Evolutionary conservation across 345 rosid species (phyloP), one percentile per base, ranked within the genome.

Genomic region (Sonneratia caseolaris): DNA sequence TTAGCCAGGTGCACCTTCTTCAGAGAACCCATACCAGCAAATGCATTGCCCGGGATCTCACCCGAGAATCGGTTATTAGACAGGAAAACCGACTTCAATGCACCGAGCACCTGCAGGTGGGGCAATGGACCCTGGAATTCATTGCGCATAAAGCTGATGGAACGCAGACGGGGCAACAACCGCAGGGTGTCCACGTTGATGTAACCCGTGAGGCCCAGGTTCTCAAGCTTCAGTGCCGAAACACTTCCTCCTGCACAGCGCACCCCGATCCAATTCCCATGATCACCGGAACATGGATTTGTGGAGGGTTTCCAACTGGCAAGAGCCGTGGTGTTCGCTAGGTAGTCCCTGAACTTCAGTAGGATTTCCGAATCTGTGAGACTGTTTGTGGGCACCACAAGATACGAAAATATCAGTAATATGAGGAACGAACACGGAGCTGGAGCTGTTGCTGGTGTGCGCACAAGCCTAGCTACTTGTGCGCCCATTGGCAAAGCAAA

Each of bases 191-290:
- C 76, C 3, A 87, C 59, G 45, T 92, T 84, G 32, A 92, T 43
- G 57, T 72, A 71, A 8, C 97, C 97, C 8, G 67, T 64, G 2
- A 95, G 79, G 38, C 88, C 91, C 82, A 78, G 76, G 1, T 82
- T 77, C 79, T 92, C 96, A 40, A 95, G 83, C n/a, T 73, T 76
- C 56, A 95, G 55, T 10, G 93, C 93, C 88, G 82, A 83, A 40
- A 95, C 72, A 22, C 21, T 59, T 51, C 78, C 85, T 0, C 73
- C 64, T 5, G 36, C 12, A 66, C 99, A 95, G 37, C 84, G 73
- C 24, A 89, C 86, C 35, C 97, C 97, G 10, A 0, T 71, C 99
- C 99, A 95, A 32, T 81, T 84, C 1, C 84, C 71, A 2, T 4
- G 13, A 3, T 66, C 71, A 7, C 69, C 84, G 3, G n/a, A 3